These are phyloP conservation scores for Ogataea naganishii DNA, from an alignment of 805 yeast genomes.

Conservation along the genomic window DNA sequence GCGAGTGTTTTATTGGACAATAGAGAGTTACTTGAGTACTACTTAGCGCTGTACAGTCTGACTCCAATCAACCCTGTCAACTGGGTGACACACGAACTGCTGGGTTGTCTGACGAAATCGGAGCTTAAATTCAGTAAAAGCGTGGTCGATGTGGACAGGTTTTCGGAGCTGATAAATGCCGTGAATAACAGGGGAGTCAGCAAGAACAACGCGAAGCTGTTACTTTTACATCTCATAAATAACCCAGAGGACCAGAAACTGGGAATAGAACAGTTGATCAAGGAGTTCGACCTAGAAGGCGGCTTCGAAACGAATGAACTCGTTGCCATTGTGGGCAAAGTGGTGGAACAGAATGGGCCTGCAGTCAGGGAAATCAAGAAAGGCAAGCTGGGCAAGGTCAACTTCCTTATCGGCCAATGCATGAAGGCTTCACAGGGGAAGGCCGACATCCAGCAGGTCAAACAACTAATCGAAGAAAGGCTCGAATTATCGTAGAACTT, in stretches of 20 bases:
- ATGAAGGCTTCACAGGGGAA: slow-evolving; percentile 75
- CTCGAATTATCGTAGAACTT: slow-evolving; percentile 4
- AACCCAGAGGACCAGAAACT: slow-evolving; percentile 28
- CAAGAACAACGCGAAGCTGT: slow-evolving; percentile 54
- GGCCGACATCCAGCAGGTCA: slow-evolving; percentile 22
- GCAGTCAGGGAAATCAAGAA: slow-evolving; percentile 55
- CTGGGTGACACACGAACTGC: slow-evolving; percentile 77
- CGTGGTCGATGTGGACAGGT: slow-evolving; percentile 29
- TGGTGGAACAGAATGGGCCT: slow-evolving; percentile 33
- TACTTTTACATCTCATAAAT: slow-evolving; percentile 54
- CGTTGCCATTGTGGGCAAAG: slow-evolving; percentile 23
- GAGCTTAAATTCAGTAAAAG: slow-evolving; percentile 24
- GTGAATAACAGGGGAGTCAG: slow-evolving; percentile 45
- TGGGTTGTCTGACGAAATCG: slow-evolving; percentile 59
- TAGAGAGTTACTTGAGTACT: slow-evolving; percentile 42
- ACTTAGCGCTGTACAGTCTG: slow-evolving; percentile 30
- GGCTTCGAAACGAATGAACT: slow-evolving; percentile 21
- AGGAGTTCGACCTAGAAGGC: slow-evolving; percentile 40
- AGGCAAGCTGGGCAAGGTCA: slow-evolving; percentile 54
- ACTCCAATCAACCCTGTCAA: slow-evolving; percentile 33
- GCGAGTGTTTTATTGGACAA: slow-evolving; percentile 60
- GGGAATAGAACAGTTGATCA: slow-evolving; percentile 36
- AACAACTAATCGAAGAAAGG: slow-evolving; percentile 13
- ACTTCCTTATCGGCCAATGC: slow-evolving; percentile 74
- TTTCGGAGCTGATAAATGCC: slow-evolving; percentile 47